Base-by-base conservation (phyloP, 1,284 basidiomycete species). In the Ceratobasidium papillatum region DNA sequence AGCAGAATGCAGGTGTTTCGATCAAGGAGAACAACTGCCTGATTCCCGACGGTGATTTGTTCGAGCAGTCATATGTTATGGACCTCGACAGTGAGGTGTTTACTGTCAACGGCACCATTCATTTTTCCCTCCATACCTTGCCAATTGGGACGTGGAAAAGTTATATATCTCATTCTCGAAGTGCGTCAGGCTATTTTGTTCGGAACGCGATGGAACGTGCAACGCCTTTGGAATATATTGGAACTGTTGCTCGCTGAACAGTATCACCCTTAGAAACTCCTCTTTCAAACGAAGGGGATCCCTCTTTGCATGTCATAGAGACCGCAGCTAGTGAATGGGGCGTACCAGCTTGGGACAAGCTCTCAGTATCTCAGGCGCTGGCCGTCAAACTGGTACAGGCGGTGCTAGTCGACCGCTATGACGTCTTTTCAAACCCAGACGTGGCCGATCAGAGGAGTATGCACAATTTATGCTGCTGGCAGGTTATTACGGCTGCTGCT, bases 61-160 rank as follows among this genome's bases (percentile, higher is more conserved):
- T 17, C 22, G 19, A 43, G 2, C 34, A 32, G 9, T 9, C 54
- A 14, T 69, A 69, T 32, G 38, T 59, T 7, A 56, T 69, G 12
- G 66, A 69, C 27, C 41, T 69, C 36, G 54, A 69, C 41, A 69
- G 41, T 38, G 27, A 69, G 34, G 54, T 69, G 19, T 59, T 69
- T 25, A 59, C 38, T n/a, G n/a, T 69, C 22, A 27, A 69, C 27
- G 43, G 66, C 12, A 34, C 51, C 19, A 30, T 68, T 5, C 54
- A 47, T 41, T 56, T 47, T 38, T 34, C 25, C 17, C 47, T 68
- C 2, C 49, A 56, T 11, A 34, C 32, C 32, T 32, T 68, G 22
- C 47, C 63, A 8, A 49, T 36, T 22, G 22, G 17, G 1, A 51
- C 36, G 5, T 63, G 61, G 61, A 9, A 41, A n/a, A 4, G 22